Evolutionary conservation across 1,284 basidiomycete genomes (phyloP), one percentile per base, ranked within the genome.

Genomic region (Volvariella surrecta): DNA sequence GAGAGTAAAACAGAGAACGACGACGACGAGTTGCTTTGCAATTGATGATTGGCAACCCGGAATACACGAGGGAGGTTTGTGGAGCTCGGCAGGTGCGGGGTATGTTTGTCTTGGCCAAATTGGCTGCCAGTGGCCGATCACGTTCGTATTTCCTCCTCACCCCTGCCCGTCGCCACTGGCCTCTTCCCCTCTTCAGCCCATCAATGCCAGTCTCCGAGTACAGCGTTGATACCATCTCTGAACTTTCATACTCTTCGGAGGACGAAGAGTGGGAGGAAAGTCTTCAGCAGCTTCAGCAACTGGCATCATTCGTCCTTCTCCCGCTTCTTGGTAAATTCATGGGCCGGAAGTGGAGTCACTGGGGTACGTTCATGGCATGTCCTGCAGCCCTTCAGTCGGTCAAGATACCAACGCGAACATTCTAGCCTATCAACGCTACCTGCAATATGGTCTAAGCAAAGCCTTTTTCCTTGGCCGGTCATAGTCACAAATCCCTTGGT

Each of bases 241-340:
- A 89, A 50, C 83, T 82, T 50, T 81, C 85, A 49, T 76, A 76
- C 48, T 77, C 76, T 13, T 66, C 89, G 46, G 87, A 88, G 6
- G 86, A 91, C 61, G 74, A 85, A 55, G 91, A 96, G 67, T 95
- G 92, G 92, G 85, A 91, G 55, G 92, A 95, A 62, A 88, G 83
- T 55, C 56, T 95, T 43, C 67, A 79, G 50, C 89, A 96, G 60
- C 73, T 96, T 38, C 80, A 89, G 56, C 75, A 89, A 54, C 74
- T 95, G 20, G 61, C 90, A 45, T 77, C 85, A 34, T 70, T 91
- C 47, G 80, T 94, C 34, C 66, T 94, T 40, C 68, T 95, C 45
- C 92, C 92, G 2, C 86, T 83, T 66, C 61, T 92, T 47, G 92
- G 92, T 38, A 93, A 89, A 60, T 94, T 83, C 79, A 61, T 91